phyloP scores from a whole-genome alignment of 2,329 filamentous ascomycete species.

The Tricladium varicosporioides region DNA sequence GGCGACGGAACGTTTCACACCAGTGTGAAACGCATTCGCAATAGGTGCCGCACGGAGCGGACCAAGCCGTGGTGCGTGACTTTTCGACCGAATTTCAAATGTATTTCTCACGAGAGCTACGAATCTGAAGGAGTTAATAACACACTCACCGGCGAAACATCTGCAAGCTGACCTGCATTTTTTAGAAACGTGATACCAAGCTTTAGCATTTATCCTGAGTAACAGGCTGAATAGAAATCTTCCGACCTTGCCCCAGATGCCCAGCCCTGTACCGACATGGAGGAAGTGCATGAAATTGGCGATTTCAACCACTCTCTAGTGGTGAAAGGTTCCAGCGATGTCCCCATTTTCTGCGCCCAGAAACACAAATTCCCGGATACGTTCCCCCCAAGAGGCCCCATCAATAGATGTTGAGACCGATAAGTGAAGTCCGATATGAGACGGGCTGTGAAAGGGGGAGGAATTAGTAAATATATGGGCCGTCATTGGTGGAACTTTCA shows the following conservation, averaged over 20 bases:
- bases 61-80: too few species aligned
- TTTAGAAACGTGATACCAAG: background rate
- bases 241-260: background rate
- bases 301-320: too few species aligned
- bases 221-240: background rate
- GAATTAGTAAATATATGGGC: background rate
- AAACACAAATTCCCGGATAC: too few species aligned
- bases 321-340: background rate
- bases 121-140: background rate
- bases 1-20: background rate
- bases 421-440: too few species aligned
- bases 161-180: background rate
- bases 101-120: background rate
- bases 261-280: background rate
- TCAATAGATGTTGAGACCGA: too few species aligned
- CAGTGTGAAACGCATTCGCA: background rate
- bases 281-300: background rate
- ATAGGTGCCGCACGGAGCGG: background rate
- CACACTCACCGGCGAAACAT: background rate
- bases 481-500: slow-evolving; percentile 22
- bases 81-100: background rate
- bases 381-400: too few species aligned
- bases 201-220: background rate
- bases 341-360: background rate
- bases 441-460: background rate